These are phyloP conservation scores for Penicillium sp. DNA, from an alignment of 2,329 filamentous ascomycete species.

Conservation along the genomic window DNA sequence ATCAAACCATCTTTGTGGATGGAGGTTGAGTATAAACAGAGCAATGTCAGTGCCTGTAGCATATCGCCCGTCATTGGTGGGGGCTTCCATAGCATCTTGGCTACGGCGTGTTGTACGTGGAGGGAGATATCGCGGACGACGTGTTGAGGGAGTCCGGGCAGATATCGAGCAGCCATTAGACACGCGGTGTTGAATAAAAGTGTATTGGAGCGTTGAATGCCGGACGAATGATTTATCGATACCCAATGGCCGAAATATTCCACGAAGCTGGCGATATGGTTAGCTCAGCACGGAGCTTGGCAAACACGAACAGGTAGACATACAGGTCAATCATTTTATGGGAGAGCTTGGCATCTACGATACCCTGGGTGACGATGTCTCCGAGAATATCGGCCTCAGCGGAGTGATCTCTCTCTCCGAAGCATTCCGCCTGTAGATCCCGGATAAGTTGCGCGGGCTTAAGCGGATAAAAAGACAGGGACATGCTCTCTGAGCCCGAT, in stretches of 20 bases:
- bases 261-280: conserved; percentile 25
- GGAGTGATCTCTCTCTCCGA: conserved; percentile 26
- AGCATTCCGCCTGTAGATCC: conserved; percentile 33
- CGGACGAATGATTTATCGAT: conserved; percentile 30
- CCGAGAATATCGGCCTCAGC: conserved; percentile 25
- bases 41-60: conserved; percentile 33
- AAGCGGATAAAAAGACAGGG: conserved; percentile 23
- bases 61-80: conserved; percentile 30
- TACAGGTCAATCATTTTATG: conserved; percentile 34
- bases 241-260: conserved; percentile 35
- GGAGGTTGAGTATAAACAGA: conserved; percentile 33
- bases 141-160: conserved; percentile 30
- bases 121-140: conserved; percentile 30
- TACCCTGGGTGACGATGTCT: conserved; percentile 28
- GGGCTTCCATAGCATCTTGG: conserved; percentile 30
- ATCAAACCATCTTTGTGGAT: conserved; percentile 34
- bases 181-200: conserved; percentile 36
- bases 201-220: conserved; percentile 30
- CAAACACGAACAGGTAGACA: conserved; percentile 4
- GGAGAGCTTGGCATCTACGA: conserved; percentile 32
- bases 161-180: conserved; percentile 33
- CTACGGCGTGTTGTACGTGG: conserved; percentile 32
- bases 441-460: conserved; percentile 34
- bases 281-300: conserved; percentile 3
- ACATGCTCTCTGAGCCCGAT: conserved; percentile 20